phyloP scores from a whole-genome alignment of 805 yeast species.

The Starmerella floricola region DNA sequence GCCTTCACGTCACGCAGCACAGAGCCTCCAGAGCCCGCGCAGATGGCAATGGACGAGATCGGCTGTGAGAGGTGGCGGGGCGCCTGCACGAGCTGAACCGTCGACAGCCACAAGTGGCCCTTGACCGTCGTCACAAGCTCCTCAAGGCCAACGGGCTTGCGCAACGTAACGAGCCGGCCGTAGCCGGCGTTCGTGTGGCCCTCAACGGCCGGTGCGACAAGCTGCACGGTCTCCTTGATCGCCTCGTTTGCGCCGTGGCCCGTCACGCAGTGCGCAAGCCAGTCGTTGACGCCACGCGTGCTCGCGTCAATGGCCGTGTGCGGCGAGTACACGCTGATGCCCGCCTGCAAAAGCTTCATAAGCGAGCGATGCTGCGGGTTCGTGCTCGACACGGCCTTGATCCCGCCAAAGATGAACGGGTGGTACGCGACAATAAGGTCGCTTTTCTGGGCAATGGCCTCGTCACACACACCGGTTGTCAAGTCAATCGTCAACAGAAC shows the following conservation, averaged over 20 bases:
- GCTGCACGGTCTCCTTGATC: constrained; percentile 31
- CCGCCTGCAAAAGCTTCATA: constrained; percentile 55
- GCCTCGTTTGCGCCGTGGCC: constrained; percentile 23
- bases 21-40: constrained; percentile 91
- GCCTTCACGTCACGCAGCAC: constrained; percentile 46
- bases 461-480: constrained; percentile 71
- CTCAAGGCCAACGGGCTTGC: constrained; percentile 33
- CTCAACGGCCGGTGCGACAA: constrained; percentile 31
- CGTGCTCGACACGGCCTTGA: constrained; percentile 53
- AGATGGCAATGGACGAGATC: constrained; percentile 57
- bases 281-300: constrained; percentile 85
- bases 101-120: constrained; percentile 36
- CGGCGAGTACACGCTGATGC: constrained; percentile 86
- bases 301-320: constrained; percentile 96
- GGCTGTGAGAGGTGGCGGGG: constrained; percentile 22
- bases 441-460: constrained; percentile 50
- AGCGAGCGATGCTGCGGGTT: constrained; percentile 78
- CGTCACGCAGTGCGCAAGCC: constrained; percentile 57
- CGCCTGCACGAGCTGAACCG: constrained; percentile 50
- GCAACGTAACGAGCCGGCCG: constrained; percentile 57
- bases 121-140: constrained; percentile 45
- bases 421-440: constrained; percentile 73
- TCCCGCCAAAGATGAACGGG: constrained; percentile 85
- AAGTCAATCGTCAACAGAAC: constrained; percentile 71
- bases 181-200: constrained; percentile 53